These are phyloP conservation scores for Eruca vesicaria DNA, from an alignment of 441 rosid genomes.

Conservation along the genomic window DNA sequence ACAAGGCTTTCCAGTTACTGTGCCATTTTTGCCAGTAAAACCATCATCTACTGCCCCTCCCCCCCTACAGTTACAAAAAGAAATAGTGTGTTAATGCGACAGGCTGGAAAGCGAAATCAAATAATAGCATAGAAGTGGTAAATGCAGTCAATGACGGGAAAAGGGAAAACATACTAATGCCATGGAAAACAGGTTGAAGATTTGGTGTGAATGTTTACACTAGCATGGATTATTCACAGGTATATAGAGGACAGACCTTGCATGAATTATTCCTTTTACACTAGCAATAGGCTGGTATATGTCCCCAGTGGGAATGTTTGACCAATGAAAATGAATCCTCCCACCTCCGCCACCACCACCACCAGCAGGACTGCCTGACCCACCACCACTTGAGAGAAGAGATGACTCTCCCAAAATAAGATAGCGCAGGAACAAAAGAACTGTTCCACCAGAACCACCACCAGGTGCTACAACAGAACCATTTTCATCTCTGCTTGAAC, in stretches of 20 bases:
- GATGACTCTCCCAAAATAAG: constrained; percentile 69
- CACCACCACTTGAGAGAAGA: constrained; percentile 88
- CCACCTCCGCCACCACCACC: constrained; percentile 99
- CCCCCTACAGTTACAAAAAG: constrained; percentile 54
- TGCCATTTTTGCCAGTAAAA: constrained; percentile 79
- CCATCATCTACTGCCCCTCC: constrained; percentile 62
- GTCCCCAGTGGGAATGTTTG: constrained; percentile 98
- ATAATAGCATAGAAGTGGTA: not conserved
- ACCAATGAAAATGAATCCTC: constrained; percentile 99
- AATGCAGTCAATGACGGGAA: not conserved
- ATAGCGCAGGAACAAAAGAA: constrained; percentile 76
- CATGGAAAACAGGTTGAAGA: not conserved
- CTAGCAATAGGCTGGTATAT: constrained; percentile 98
- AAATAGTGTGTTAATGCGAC: constrained; percentile 8
- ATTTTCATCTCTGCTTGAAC: constrained; percentile 36
- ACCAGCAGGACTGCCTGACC: constrained; percentile 77
- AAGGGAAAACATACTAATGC: not conserved
- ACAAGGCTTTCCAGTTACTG: constrained; percentile 85
- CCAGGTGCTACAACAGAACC: constrained; percentile 64
- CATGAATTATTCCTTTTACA: constrained; percentile 69
- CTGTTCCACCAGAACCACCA: constrained; percentile 98
- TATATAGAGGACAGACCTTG: constrained; percentile 53
- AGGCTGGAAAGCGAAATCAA: constrained; percentile 15
- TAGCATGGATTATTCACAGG: too few species aligned
- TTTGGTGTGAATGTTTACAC: constrained; percentile 7